Evolutionary conservation across 495 filamentous ascomycete genomes (phyloP).

Genomic region (Penicillium argentinense): DNA sequence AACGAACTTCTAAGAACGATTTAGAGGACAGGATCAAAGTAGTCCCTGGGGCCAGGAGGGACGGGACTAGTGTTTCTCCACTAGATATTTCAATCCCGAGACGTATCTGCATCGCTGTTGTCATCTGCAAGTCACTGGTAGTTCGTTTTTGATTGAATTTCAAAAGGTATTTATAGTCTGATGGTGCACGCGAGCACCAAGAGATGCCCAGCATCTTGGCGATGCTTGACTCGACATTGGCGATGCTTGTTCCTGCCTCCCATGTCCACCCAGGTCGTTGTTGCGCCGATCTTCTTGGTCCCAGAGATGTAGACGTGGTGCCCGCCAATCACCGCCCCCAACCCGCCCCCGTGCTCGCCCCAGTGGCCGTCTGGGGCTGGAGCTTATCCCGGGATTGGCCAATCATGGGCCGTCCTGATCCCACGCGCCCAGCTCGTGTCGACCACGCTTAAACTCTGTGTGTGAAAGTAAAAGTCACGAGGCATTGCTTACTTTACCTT

Average conservation of each 20-base stretch:
- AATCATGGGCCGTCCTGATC: background rate
- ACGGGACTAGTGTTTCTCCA: no score
- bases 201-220: constrained; percentile 3
- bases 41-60: no score
- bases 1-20: no score
- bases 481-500: background rate
- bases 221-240: background rate
- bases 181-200: background rate
- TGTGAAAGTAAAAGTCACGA: background rate
- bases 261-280: background rate
- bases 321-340: background rate
- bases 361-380: background rate
- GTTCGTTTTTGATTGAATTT: no score
- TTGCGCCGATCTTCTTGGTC: background rate
- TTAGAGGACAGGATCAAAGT: no score
- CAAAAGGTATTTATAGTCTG: no score
- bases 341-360: background rate
- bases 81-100: no score
- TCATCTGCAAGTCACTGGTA: no score
- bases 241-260: background rate
- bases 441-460: background rate
- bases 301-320: background rate
- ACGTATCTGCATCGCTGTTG: no score
- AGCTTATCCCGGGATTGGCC: background rate
- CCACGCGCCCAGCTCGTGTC: background rate